These are phyloP conservation scores for Daldinia bambusicola DNA, from an alignment of 495 filamentous ascomycete genomes.

Conservation along the genomic window DNA sequence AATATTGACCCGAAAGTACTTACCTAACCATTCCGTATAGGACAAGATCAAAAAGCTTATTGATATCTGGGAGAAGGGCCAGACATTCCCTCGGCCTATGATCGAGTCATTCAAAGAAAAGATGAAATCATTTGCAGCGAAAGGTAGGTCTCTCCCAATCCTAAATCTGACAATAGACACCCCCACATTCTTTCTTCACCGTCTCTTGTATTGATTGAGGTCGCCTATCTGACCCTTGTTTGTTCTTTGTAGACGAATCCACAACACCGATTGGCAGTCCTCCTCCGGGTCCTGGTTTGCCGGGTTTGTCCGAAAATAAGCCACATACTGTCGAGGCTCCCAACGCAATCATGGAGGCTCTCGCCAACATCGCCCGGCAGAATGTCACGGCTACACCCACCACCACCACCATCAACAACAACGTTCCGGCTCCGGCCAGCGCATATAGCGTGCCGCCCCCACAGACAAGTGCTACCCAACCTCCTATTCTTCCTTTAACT, in stretches of 20 bases:
- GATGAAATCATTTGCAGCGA: slow-evolving; percentile 67
- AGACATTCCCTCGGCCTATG: slow-evolving; percentile 86
- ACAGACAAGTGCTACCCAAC: slow-evolving; percentile 53
- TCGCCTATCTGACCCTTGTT: slow-evolving; percentile 48
- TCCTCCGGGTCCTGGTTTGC: slow-evolving; percentile 64
- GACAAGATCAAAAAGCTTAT: slow-evolving; percentile 96
- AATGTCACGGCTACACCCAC: slow-evolving; percentile 70
- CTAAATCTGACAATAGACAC: slow-evolving; percentile 19
- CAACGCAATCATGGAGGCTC: slow-evolving; percentile 83
- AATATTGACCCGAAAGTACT: slow-evolving; percentile 48
- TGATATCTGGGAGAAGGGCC: slow-evolving; percentile 97
- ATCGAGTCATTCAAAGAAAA: slow-evolving; percentile 88
- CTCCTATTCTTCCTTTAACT: slow-evolving; percentile 33
- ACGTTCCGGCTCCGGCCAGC: slow-evolving; percentile 60
- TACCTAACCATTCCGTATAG: slow-evolving; percentile 66
- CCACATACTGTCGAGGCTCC: slow-evolving; percentile 42
- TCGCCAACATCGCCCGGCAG: slow-evolving; percentile 87
- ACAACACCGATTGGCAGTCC: slow-evolving; percentile 86
- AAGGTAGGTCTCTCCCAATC: slow-evolving; percentile 68
- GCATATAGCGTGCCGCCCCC: slow-evolving; percentile 67
- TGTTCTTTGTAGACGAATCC: slow-evolving; percentile 68
- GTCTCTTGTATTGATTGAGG: slow-evolving; percentile 24
- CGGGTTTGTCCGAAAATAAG: slow-evolving; percentile 43
- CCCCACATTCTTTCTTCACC: slow-evolving; percentile 19
- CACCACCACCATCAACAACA: slow-evolving; percentile 54